phyloP scores from a whole-genome alignment of 169 alveolate species.

The Plasmodium sp. region DNA sequence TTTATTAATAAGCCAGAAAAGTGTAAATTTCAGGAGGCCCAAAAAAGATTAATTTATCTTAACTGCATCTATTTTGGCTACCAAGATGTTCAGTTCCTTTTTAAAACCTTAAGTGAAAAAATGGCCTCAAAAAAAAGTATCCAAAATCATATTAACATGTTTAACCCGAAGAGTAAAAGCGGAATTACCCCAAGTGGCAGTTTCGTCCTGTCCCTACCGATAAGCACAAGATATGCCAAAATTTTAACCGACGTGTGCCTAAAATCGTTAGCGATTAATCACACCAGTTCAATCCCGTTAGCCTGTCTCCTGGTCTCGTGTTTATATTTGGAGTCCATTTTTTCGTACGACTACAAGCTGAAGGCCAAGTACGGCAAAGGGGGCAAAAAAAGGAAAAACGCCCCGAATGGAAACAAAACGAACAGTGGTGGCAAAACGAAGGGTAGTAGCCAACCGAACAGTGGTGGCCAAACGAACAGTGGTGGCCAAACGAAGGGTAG shows the following conservation, averaged over 20 bases:
- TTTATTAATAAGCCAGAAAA: slow-evolving; percentile 75
- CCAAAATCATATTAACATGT: slow-evolving; percentile 43
- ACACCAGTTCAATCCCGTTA: slow-evolving; percentile 38
- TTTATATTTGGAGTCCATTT: slow-evolving; percentile 68
- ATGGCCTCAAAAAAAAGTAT: slow-evolving; percentile 51
- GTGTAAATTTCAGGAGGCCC: slow-evolving; percentile 59
- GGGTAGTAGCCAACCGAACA: background rate
- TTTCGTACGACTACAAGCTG: slow-evolving; percentile 72
- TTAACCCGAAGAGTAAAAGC: slow-evolving; percentile 53
- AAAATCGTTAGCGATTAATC: slow-evolving; percentile 59
- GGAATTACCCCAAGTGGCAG: slow-evolving; percentile 57
- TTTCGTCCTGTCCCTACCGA: slow-evolving; percentile 44
- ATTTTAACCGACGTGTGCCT: slow-evolving; percentile 70
- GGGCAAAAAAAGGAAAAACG: background rate
- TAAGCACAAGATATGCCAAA: slow-evolving; percentile 73
- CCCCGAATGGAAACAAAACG: background rate
- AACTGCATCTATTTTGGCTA: slow-evolving; percentile 54
- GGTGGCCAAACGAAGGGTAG: background rate
- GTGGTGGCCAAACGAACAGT: no score
- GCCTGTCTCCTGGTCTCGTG: slow-evolving; percentile 67
- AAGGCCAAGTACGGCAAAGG: slow-evolving; percentile 10
- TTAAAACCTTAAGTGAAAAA: slow-evolving; percentile 43
- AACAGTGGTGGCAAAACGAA: background rate
- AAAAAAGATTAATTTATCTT: slow-evolving; percentile 72
- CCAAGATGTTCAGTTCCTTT: slow-evolving; percentile 51